A percentile compares a stretch with the other conserved stretches of the same genome.
Conservation (phyloP, 352 stramenopile genomes). For the Phytophthora syringae region DNA sequence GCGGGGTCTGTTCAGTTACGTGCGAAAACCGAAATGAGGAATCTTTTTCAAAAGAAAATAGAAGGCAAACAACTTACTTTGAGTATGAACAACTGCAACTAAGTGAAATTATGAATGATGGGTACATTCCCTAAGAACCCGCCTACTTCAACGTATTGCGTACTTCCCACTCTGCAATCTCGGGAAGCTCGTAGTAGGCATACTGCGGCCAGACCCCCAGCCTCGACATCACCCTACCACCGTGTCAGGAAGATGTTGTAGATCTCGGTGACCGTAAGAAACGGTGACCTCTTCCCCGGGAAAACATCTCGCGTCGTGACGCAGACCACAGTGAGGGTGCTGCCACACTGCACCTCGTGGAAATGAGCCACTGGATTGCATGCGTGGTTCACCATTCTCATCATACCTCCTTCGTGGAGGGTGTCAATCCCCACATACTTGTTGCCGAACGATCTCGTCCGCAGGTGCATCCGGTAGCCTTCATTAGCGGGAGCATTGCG, state of each 20-base stretch:
- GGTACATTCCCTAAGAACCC: no score
- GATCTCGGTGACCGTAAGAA: not conserved
- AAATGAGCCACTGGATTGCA: not conserved
- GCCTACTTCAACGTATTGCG: no score
- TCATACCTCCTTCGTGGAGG: not conserved
- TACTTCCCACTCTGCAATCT: not conserved
- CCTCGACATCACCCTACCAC: no score
- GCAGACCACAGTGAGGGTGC: not conserved
- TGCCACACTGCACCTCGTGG: not conserved
- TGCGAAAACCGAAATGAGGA: no score
- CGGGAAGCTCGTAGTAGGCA: no score
- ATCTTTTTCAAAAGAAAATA: no score
- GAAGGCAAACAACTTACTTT: no score
- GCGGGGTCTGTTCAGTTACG: no score
- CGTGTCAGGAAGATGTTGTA: not conserved
- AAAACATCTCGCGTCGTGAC: not conserved
- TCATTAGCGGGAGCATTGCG: not conserved
- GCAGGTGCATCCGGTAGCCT: not conserved
- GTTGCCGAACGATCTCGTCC: not conserved
- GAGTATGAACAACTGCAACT: no score
- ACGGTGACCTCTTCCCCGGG: not conserved
- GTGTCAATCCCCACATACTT: not conserved
- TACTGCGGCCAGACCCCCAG: no score
- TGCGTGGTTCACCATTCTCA: not conserved
- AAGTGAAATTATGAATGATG: no score